These are phyloP conservation scores for Cercophora sp. DNA, from an alignment of 495 filamentous ascomycete species.

Conservation along the genomic window DNA sequence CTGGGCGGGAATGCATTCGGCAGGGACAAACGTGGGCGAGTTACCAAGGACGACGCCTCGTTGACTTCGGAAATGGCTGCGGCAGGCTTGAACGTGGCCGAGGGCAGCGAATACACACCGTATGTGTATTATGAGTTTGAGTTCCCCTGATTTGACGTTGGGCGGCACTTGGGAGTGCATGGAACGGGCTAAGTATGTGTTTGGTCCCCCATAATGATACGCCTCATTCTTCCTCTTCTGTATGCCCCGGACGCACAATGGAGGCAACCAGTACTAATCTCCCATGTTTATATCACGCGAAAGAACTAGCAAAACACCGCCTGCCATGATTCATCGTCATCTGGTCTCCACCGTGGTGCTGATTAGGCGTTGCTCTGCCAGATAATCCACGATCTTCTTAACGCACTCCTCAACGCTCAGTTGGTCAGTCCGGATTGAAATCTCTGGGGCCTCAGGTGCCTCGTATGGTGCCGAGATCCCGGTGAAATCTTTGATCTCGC, in stretches of 20 bases:
- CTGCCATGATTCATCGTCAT: conserved; percentile 9
- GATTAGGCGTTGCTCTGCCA: conserved; percentile 53
- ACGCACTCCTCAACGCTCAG: conserved; percentile 82
- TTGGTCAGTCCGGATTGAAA: conserved; percentile 74
- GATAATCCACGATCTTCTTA: conserved; percentile 71
- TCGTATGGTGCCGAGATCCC: conserved; percentile 94
- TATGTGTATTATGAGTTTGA: conserved; percentile 98
- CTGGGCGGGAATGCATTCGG: conserved; percentile 93
- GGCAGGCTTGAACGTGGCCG: conserved; percentile 54
- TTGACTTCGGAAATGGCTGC: conserved; percentile 75
- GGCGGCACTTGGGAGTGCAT: no score
- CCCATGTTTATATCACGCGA: neutral
- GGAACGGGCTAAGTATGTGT: neutral
- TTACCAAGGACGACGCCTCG: conserved; percentile 78
- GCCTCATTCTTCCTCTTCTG: neutral
- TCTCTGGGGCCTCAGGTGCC: conserved; percentile 78
- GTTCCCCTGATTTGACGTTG: conserved; percentile 43
- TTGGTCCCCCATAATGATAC: neutral
- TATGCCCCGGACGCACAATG: neutral
- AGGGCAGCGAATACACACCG: conserved; percentile 81
- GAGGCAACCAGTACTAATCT: no score
- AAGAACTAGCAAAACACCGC: neutral
- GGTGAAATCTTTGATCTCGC: conserved; percentile 95
- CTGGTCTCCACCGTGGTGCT: conserved; percentile 31
- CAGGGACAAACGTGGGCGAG: conserved; percentile 85